These are phyloP conservation scores for Lablab purpureus DNA, from an alignment of 306 rosid genomes.

Conservation along the genomic window DNA sequence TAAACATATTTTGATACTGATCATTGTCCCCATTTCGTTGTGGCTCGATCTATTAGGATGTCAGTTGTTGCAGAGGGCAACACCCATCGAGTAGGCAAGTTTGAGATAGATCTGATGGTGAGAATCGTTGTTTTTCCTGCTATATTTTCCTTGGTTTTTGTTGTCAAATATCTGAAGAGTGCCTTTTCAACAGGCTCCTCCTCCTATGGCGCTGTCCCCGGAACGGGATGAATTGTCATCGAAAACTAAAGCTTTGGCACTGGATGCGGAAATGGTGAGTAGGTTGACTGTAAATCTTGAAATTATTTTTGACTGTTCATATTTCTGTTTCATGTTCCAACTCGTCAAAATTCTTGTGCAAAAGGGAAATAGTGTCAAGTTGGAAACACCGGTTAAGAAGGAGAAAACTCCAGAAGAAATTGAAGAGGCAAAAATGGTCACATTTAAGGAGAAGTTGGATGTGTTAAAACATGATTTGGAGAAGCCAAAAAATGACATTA, in stretches of 20 bases:
- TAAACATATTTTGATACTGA: conserved; percentile 21
- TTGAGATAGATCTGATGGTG: conserved; percentile 81
- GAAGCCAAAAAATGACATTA: conserved; percentile 42
- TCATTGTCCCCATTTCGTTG: conserved; percentile 19
- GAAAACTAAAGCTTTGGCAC: conserved; percentile 43
- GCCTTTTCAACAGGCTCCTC: conserved; percentile 68
- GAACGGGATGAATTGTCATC: conserved; percentile 52
- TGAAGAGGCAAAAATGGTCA: conserved; percentile 46
- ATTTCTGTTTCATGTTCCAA: background rate
- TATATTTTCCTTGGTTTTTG: conserved; percentile 39
- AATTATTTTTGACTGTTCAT: background rate
- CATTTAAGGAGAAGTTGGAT: conserved; percentile 48
- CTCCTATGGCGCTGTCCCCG: conserved; percentile 53
- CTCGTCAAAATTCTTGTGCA: conserved; percentile 45
- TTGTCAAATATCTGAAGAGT: conserved; percentile 46
- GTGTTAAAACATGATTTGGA: conserved; percentile 52
- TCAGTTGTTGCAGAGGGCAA: conserved; percentile 39
- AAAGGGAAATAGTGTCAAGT: conserved; percentile 47
- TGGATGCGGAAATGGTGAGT: conserved; percentile 53
- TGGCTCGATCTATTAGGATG: conserved; percentile 52
- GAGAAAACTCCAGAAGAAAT: conserved; percentile 43
- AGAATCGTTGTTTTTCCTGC: conserved; percentile 45
- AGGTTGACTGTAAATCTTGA: conserved; percentile 35
- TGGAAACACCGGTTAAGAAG: conserved; percentile 44
- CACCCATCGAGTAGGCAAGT: conserved; percentile 54